Base-by-base conservation (phyloP, 306 rosid genomes). In the Nissolia schottii region DNA sequence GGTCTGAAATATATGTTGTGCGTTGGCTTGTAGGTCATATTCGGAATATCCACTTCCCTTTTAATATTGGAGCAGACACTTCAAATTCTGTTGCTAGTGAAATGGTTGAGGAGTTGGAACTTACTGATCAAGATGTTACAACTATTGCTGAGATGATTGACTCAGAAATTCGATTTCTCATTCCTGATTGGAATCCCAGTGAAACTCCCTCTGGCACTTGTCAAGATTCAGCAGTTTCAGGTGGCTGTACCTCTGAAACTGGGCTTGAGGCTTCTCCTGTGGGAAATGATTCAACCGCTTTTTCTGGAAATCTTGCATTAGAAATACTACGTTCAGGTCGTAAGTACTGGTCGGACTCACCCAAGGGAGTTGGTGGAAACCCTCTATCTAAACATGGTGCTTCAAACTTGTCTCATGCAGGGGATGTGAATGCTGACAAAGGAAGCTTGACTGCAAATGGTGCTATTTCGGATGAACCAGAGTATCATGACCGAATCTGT, bases 71-170 rank as follows among this genome's bases (percentile, higher is more conserved):
- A 75, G 91, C 81, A 54, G 99, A 95, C 79, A 95, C 99, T 32
- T 81, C 97, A 50, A 77, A 84, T 73, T 82, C 93, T 29, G 97
- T 95, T 78, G 99, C 99, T 1, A 81, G 97, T 83, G 99, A 95
- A 89, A 95, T 92, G 99, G 99, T 95, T 29, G 87, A 88, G 80
- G 96, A 95, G 80, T 84, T 95, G 75, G 96, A 89, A 77, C 93
- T 95, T 19, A 87, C 96, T 56, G 92, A 95, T 83, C 96, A 95
- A 81, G 96, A 95, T 81, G 93, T 86, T 74, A 82, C 99, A 11
- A 80, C 93, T 18, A 85, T 95, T 76, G 92, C 99, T 62, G 85
- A 78, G 78, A 87, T 89, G 80, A 95, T 95, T 56, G 89, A 95
- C 71, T 73, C 81, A 0, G 97, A 95, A 88, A 85, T 95, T 74